Percentiles rank a stretch among this genome's conserved stretches.
Conservation (phyloP, 352 stramenopile genomes). For the Globisporangium paroecandrum region DNA sequence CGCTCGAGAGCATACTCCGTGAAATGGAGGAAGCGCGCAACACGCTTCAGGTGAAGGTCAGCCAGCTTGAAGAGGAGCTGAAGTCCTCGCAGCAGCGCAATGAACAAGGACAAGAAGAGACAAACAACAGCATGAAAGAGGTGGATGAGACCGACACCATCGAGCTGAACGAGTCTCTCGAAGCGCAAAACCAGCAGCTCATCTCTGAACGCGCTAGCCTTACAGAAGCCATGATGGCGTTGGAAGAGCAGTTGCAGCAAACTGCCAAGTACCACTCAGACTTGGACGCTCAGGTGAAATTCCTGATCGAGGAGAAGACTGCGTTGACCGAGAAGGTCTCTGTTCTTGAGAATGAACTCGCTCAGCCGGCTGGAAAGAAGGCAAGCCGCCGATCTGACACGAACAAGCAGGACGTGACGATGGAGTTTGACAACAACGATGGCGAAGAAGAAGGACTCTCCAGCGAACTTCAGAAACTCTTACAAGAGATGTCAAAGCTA, state of each 20-base stretch:
- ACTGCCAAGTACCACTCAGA: conserved; percentile 21
- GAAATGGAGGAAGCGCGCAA: conserved; percentile 13
- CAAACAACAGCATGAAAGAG: background rate
- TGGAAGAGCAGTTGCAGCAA: conserved; percentile 36
- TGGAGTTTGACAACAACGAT: conserved; percentile 8
- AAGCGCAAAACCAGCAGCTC: conserved; percentile 22
- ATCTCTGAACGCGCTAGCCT: conserved; percentile 20
- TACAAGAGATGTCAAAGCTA: conserved; percentile 36
- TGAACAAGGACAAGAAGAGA: background rate
- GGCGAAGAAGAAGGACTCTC: conserved; percentile 8
- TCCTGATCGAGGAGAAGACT: conserved; percentile 34
- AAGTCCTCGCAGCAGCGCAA: conserved; percentile 3
- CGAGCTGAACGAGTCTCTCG: background rate
- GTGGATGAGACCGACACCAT: background rate
- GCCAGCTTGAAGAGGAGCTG: conserved; percentile 11
- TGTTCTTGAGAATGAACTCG: conserved; percentile 19
- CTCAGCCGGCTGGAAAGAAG: conserved; percentile 1
- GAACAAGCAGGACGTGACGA: conserved; percentile 4
- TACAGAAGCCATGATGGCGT: conserved; percentile 27
- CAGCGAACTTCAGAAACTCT: conserved; percentile 31
- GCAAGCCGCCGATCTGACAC: background rate
- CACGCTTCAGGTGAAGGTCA: background rate
- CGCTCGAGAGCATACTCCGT: conserved; percentile 7
- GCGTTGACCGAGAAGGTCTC: conserved; percentile 26
- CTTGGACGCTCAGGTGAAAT: conserved; percentile 25